Base-by-base conservation (phyloP, 208 protist genomes). In the Acanthamoeba healyi region DNA sequence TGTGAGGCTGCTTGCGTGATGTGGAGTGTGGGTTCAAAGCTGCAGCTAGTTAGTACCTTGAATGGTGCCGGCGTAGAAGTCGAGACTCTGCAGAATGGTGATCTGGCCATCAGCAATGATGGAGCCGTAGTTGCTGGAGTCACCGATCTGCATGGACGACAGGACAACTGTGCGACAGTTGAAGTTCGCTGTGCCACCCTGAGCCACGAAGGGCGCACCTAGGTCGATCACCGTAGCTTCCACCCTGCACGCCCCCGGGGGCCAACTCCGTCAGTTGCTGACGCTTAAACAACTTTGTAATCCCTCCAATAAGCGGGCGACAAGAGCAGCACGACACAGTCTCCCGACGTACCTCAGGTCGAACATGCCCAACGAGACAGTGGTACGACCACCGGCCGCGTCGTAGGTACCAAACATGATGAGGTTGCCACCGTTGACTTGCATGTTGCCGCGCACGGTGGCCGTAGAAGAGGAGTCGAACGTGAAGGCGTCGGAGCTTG, bases 161-260 rank as follows among this genome's bases (percentile, higher is more conserved):
- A 92, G 86, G 42, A 34, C 34, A 40, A 92, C 24, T 22, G 56
- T 38, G 40, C 56, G 63, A 29, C 86, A 92, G 46, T 92, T 92
- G 63, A 92, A 92, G 26, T 92, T 92, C 56, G 86, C 56, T 58
- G 51, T 92, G 58, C 86, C 86, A 19, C 56, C 86, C 40, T 46
- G n/a, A 10, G 63, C 86, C 86, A 29, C 22, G 86, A 92, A 92
- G 4, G 86, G 86, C 26, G 56, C 63, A 26, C 86, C 86, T 3
- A 92, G 24, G 38, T 92, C 63, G 86, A 92, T 49, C 40, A 92
- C 61, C 36, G 51, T 92, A 3, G 86, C 86, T 32, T 92, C 86
- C 46, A 58, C 51, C 24, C 51, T 58, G 51, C 51, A 49, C 4
- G 44, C 44, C 44, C 9, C 44, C 9, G 44, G 4, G 9, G 12